Base-by-base conservation (phyloP, 768 basidiomycete species). In the Tubosaeta brunneosetosa region DNA sequence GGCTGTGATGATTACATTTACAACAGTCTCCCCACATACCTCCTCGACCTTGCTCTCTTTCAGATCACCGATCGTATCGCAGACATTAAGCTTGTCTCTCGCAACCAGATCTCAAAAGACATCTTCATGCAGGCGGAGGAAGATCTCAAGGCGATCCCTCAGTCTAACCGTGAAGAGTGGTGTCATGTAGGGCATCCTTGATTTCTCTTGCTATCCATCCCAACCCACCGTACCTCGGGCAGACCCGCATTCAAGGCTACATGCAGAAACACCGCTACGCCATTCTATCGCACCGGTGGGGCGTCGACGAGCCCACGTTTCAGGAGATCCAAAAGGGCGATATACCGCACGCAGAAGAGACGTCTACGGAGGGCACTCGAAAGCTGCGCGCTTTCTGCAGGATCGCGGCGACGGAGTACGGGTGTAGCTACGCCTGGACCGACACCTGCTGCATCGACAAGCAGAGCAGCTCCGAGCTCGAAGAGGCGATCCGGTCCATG, bases 401-500 rank as follows among this genome's bases (percentile, higher is more conserved):
- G 8, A 27, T 33, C n/a, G 51, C 51, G 1, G 32, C 25, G 8
- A 47, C 11, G 3, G 51, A 52, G 13, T 52, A 52, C 31, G 25
- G 16, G 10, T 52, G 51, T 22, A 10, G n/a, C 6, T 52, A 52
- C 14, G 51, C 34, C 19, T 52, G 51, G 51, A 42, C 40, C 2
- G 51, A 52, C 33, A 52, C 51, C 9, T 52, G 51, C 19, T 52
- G 51, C 27, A 52, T 52, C 26, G 41, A 52, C 33, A 47, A 47
- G n/a, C 27, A 47, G 40, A 52, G 51, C 45, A 52, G 51, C 31
- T 46, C 51, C 4, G 45, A 52, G 37, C 32, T 52, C 38, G 44
- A 46, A 41, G 51, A 52, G 40, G 51, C 51, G 2, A 52, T 52
- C 16, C 51, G 51, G 6, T 52, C 51, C 12, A 52, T 52, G 51